Base-by-base conservation (phyloP, 2,329 filamentous ascomycete species). In the Claviceps spartinae region DNA sequence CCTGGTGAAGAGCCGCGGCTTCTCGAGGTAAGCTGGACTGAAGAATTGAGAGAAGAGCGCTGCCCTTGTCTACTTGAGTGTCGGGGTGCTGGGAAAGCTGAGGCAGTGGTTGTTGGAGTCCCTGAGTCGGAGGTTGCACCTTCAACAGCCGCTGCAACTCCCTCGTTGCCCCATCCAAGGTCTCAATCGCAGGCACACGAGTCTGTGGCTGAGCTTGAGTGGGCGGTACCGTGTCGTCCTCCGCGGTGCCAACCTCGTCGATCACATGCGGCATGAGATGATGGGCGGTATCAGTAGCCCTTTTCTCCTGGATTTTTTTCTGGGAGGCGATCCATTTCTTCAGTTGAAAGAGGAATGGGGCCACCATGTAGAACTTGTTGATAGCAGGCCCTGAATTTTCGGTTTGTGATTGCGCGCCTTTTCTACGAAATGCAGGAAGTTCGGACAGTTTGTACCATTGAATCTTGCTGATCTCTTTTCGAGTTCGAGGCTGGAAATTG, bases 361-460 rank as follows among this genome's bases (percentile, higher is more conserved):
- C 89, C 18, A 98, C 93, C 88, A 97, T 96, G 69, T 96, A 98
- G 65, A 96, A 97, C 63, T 91, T 96, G 66, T 87, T 89, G 42
- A 82, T 82, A 59, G 85, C 87, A 2, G 75, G 68, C 14, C 71
- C 70, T 13, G 79, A 68, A 34, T 70, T 68, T 49, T 83, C 76
- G 46, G 80, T 76, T n/a, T 81, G 76, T 16, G 61, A 64, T 51
- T 79, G 75, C 13, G 72, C 72, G 18, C 73, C 74, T 63, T 85
- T 89, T 65, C 85, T 86, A 52, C 83, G 82, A 60, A 88, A 82
- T 0, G 86, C 88, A 1, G 93, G 91, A 26, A 98, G 76, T 55
- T 96, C 89, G 0, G 85, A 86, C 42, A 98, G 73, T 59, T 83
- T 88, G 70, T 94, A 96, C 93, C 93, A 98, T 64, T 88, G 76